Evolutionary conservation across 1,284 basidiomycete species (phyloP), one percentile per base, ranked within the genome.

Genomic region (Malassezia furfur): DNA sequence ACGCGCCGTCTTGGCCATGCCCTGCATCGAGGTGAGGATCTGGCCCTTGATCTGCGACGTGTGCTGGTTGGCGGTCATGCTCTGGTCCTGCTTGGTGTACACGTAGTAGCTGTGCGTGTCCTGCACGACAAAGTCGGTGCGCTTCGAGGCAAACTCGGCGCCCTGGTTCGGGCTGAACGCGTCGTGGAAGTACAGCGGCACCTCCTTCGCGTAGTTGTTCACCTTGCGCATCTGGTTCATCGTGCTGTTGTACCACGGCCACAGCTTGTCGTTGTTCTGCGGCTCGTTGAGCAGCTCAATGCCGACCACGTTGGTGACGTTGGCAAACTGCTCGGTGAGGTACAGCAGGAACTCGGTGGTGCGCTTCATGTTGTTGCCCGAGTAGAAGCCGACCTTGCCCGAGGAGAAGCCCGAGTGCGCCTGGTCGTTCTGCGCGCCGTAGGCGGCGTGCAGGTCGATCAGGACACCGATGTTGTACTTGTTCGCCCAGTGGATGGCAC

Each of bases 261-360:
- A 71, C 48, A 75, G 64, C 17, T 48, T 56, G 32, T 59, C 50
- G 37, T 66, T 54, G 54, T 72, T 61, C 25, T 63, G 57, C 1
- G 86, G 86, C 67, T 89, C 87, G 67, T 88, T 89, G 53, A 88
- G 73, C 28, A 89, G 75, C 68, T 88, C 79, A 41, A 88, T 83
- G 1, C 71, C 87, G 39, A 86, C 81, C 17, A 88, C 79, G 66
- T 89, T 88, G 50, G 82, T 83, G 17, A 86, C 82, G 51, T 78
- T 73, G 30, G 77, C 79, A 21, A 88, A 75, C 61, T 83, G 76
- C 49, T 81, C 69, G 31, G 78, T 78, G 43, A 88, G 76, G 74
- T 78, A 84, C 10, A 77, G 78, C 37, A 87, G 77, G 15, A 82
- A 78, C 41, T 78, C 73, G 41, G 84, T 78, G 0, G 85, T 86